Evolutionary conservation across 164 flowering plant genomes (phyloP).

Genomic region (Stephania japonica): DNA sequence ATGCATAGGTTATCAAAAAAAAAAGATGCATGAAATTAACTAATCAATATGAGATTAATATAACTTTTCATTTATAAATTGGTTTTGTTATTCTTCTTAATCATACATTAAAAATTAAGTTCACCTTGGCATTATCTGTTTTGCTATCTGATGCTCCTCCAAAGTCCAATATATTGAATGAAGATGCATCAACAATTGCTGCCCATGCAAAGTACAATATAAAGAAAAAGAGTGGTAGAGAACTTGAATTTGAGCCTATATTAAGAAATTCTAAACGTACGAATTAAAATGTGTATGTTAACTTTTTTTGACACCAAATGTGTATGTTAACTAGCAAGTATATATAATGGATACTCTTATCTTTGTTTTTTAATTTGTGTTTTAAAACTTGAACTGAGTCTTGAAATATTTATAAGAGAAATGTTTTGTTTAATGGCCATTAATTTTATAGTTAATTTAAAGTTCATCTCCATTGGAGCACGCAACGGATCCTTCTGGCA

Average conservation of each 20-base stretch:
- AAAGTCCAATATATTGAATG: neutral
- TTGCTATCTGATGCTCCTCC: neutral
- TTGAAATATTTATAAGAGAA: neutral
- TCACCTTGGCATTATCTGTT: neutral
- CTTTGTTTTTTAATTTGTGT: no score
- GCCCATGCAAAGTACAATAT: neutral
- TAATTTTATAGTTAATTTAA: neutral
- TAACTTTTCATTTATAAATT: no score
- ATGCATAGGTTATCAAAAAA: no score
- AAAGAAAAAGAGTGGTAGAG: neutral
- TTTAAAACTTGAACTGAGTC: neutral
- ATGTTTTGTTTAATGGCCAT: neutral
- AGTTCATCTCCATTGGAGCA: neutral
- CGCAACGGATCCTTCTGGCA: neutral
- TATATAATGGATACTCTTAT: neutral
- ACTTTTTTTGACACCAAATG: no score
- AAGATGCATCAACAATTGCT: neutral
- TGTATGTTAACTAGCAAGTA: no score
- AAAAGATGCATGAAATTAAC: no score
- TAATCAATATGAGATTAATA: no score
- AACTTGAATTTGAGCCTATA: neutral
- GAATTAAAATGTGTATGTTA: no score
- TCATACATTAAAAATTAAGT: no score
- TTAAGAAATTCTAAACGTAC: no score
- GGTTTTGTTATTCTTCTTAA: no score